A percentile compares a stretch with the other conserved stretches of the same genome.
These are phyloP conservation scores for Syncephalastrum sp. DNA, from an alignment of 371 early-diverging fungal species.

Conservation along the genomic window DNA sequence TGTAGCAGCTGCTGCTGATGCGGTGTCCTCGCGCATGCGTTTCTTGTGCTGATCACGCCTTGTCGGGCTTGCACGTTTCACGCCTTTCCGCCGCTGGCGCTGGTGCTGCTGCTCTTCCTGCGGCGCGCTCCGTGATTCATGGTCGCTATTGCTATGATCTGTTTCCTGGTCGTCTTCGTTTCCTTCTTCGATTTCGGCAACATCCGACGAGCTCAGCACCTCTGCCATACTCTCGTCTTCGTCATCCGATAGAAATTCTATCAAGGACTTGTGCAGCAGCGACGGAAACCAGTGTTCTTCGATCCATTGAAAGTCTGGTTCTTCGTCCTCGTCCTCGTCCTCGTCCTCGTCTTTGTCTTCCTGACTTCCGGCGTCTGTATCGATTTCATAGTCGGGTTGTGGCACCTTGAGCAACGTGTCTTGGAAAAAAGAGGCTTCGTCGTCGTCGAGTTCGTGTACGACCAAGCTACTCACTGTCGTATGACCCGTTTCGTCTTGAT, in stretches of 20 bases:
- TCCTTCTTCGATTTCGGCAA: conserved; percentile 1
- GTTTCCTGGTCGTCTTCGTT: neutral
- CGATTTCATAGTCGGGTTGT: conserved; percentile 16
- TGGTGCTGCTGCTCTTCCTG: no score
- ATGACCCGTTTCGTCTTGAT: neutral
- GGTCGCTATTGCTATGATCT: no score
- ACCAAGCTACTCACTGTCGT: conserved; percentile 3
- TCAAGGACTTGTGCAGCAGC: conserved; percentile 13
- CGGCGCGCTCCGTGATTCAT: no score
- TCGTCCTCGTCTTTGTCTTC: conserved; percentile 11
- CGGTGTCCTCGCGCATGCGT: no score
- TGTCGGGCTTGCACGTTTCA: no score
- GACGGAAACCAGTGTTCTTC: conserved; percentile 25
- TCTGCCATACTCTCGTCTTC: conserved; percentile 6
- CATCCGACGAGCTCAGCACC: neutral
- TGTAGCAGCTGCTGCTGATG: no score
- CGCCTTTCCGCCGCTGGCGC: no score
- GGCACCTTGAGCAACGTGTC: conserved; percentile 13
- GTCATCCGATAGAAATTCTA: conserved; percentile 15
- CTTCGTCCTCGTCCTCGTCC: conserved; percentile 7
- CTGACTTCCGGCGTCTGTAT: conserved; percentile 5
- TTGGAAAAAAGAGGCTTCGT: conserved; percentile 1
- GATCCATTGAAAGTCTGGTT: conserved; percentile 6
- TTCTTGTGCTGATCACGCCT: no score
- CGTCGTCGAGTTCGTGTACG: conserved; percentile 13